A percentile compares a stretch with the other conserved stretches of the same genome.
These are phyloP conservation scores for Paracamarosporium sp. DNA, from an alignment of 2,329 filamentous ascomycete species.

Conservation along the genomic window DNA sequence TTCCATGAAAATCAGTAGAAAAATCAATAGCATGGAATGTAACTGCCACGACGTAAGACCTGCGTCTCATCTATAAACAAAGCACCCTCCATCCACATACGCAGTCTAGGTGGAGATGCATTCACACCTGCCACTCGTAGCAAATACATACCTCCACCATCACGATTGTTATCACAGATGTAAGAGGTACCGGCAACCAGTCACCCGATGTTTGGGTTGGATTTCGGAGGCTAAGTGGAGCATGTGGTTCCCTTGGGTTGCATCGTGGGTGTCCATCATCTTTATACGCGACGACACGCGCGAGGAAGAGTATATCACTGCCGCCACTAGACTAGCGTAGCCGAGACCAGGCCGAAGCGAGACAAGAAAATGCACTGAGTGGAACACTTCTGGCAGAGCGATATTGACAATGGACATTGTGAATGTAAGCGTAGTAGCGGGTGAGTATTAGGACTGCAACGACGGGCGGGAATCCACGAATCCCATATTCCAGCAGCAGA, in stretches of 20 bases:
- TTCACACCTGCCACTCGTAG: background rate
- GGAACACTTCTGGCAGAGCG: background rate
- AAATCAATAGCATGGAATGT: background rate
- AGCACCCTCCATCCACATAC: background rate
- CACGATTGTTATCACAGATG: background rate
- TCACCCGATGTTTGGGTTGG: background rate
- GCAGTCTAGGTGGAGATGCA: background rate
- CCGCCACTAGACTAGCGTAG: background rate
- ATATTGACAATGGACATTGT: background rate
- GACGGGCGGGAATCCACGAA: background rate
- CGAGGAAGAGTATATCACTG: background rate
- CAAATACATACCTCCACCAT: background rate
- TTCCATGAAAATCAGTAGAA: background rate
- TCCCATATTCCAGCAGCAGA: too few relatives aligned
- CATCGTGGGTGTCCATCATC: slow-evolving; percentile 5
- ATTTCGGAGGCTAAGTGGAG: background rate
- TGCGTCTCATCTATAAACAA: background rate
- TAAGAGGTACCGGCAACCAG: background rate
- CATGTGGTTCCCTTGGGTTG: slow-evolving; percentile 5
- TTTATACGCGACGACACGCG: background rate
- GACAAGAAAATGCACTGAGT: background rate
- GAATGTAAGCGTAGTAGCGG: background rate
- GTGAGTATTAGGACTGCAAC: background rate
- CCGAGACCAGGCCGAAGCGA: slow-evolving; percentile 7
- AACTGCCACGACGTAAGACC: background rate